Conservation (phyloP, 805 yeast species). For the Metschnikowia sp. region DNA sequence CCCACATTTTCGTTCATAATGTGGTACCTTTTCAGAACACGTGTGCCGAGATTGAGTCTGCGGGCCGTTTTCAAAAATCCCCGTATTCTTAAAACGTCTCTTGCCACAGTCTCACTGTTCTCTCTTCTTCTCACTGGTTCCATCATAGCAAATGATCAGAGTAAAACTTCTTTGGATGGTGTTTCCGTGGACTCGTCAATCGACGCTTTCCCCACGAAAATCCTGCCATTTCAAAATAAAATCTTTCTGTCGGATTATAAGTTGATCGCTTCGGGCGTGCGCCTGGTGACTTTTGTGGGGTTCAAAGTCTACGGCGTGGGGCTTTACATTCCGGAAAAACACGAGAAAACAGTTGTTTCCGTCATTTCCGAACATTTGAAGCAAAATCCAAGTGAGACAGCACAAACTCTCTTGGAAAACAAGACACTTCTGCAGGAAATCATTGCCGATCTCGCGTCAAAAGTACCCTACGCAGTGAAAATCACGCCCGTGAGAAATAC, state of each 20-base stretch:
- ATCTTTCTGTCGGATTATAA: constrained; percentile 39
- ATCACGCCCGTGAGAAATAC: constrained; percentile 88
- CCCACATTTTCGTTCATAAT: neutral
- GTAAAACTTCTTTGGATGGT: constrained; percentile 18
- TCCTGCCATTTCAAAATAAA: constrained; percentile 5
- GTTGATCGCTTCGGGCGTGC: constrained; percentile 74
- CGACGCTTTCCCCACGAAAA: constrained; percentile 43
- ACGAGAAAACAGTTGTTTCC: constrained; percentile 27
- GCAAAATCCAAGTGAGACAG: constrained; percentile 4
- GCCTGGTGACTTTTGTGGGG: constrained; percentile 77
- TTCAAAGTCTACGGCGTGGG: constrained; percentile 89
- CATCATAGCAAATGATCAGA: constrained; percentile 19
- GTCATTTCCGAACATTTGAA: constrained; percentile 7
- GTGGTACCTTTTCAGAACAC: constrained; percentile 1
- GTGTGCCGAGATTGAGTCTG: neutral
- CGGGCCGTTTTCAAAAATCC: neutral
- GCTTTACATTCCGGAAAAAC: constrained; percentile 66
- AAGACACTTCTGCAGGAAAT: constrained; percentile 50
- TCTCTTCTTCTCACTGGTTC: constrained; percentile 17
- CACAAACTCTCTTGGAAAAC: constrained; percentile 39
- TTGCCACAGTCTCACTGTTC: constrained; percentile 7
- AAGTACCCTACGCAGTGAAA: constrained; percentile 64
- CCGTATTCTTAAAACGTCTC: constrained; percentile 1
- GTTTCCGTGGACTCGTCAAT: constrained; percentile 49
- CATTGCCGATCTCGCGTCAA: constrained; percentile 52